Base-by-base conservation (phyloP, 257 asterid species). In the Solanum bukasovii region DNA sequence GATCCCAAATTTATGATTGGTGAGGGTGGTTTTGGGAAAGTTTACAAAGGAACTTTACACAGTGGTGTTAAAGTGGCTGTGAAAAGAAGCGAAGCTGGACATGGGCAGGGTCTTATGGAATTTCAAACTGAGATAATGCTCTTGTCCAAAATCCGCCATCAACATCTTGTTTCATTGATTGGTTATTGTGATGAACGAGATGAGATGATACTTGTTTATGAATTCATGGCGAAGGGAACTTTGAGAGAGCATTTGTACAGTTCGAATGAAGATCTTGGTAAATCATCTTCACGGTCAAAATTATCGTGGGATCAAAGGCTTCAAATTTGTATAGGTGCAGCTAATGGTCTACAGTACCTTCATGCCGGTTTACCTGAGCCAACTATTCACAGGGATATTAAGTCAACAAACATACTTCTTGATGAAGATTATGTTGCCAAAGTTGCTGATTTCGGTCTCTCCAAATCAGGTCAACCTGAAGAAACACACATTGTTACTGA, bases 11-110 rank as follows among this genome's bases (percentile, higher is more conserved):
- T 89, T 87, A 82, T 92, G 75, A 90, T 94, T 9, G 98, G 98
- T 13, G 88, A 90, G 35, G 98, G 98, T 21, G 98, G 98, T 12
- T 94, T 94, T 44, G 98, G 98, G 78, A 92, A 91, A 81, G 97
- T 94, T 49, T 94, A 94, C 88, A 91, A 90, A 67, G 97, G 95
- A 40, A 86, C 31, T 34, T 79, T 93, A 20, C 89, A 89, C 37
- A 88, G 89, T n/a, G 94, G 94, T 10, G 90, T 86, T 3, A 93
- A 90, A 86, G 93, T 94, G 25, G 98, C 98, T 2, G 92, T 94
- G 6, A 94, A 94, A 81, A 89, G 98, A 89, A 90, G 96, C n/a
- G 93, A 93, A 82, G 91, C 93, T 0, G 94, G 94, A 44, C 83
- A 87, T 31, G 90, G 91, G 0, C 98, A 93, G 83, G 98, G 98